These are phyloP conservation scores for Phytopythium chamaehyphon DNA, from an alignment of 352 stramenopile genomes.

Conservation along the genomic window DNA sequence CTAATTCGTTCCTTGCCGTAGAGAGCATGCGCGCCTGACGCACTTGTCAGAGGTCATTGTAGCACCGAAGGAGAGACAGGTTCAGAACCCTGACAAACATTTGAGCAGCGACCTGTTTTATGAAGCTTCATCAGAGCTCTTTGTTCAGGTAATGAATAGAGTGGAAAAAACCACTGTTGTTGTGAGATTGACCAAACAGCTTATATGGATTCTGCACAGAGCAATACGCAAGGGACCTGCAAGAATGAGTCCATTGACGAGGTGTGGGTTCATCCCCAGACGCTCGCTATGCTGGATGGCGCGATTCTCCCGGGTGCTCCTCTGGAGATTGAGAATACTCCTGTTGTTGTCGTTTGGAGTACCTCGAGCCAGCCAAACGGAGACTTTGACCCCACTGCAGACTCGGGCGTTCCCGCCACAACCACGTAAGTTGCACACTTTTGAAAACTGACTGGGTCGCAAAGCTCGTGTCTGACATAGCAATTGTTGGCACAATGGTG, in stretches of 20 bases:
- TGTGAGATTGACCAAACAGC: too few relatives aligned
- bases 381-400: neutral
- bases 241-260: conserved; percentile 42
- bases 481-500: neutral
- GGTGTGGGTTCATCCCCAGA: conserved; percentile 67
- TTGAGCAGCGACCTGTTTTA: conserved; percentile 56
- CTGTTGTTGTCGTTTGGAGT: conserved; percentile 38
- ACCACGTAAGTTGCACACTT: conserved; percentile 1
- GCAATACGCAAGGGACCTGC: conserved; percentile 3
- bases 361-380: conserved; percentile 2
- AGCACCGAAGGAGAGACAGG: conserved; percentile 61
- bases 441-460: too few relatives aligned
- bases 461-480: too few relatives aligned
- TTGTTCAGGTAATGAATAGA: conserved; percentile 35
- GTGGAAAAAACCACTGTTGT: too few relatives aligned
- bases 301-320: conserved; percentile 26
- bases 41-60: conserved; percentile 74
- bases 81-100: conserved; percentile 14
- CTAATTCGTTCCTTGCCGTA: conserved; percentile 10
- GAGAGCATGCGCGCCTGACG: conserved; percentile 63
- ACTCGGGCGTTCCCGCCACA: neutral
- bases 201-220: conserved; percentile 8
- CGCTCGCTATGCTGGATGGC: conserved; percentile 52
- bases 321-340: conserved; percentile 27
- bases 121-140: conserved; percentile 43